These are phyloP conservation scores for Blastomyces emzantsi DNA, from an alignment of 2,329 filamentous ascomycete species.

Conservation along the genomic window DNA sequence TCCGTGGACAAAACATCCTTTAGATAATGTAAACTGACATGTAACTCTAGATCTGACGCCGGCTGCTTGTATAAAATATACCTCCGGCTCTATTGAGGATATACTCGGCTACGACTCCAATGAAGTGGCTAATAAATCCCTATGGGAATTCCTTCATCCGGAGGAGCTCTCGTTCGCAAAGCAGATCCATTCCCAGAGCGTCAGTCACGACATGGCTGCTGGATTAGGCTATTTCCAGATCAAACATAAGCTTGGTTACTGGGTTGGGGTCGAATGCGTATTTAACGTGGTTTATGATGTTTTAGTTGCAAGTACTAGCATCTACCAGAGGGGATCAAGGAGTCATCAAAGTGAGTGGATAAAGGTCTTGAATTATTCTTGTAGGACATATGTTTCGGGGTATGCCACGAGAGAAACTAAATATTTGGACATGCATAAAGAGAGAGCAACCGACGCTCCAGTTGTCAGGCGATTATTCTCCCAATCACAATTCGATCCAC, in stretches of 20 bases:
- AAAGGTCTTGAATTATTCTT: neutral
- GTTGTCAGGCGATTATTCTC: constrained; percentile 71
- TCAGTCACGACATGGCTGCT: constrained; percentile 73
- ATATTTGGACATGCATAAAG: constrained; percentile 37
- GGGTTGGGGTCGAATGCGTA: constrained; percentile 76
- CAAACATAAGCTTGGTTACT: constrained; percentile 57
- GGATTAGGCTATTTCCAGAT: constrained; percentile 73
- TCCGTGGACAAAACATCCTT: neutral
- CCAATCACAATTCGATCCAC: constrained; percentile 69
- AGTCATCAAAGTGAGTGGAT: constrained; percentile 63
- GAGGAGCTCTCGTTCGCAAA: constrained; percentile 69
- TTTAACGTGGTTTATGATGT: constrained; percentile 86
- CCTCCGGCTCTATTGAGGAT: constrained; percentile 72
- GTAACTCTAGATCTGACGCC: constrained; percentile 54
- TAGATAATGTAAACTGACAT: constrained; percentile 13
- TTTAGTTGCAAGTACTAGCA: constrained; percentile 71
- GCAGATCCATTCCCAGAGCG: constrained; percentile 60
- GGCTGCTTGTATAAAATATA: constrained; percentile 72
- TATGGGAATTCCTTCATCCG: constrained; percentile 79
- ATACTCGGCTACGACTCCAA: constrained; percentile 71
- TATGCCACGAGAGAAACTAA: neutral
- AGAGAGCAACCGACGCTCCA: constrained; percentile 66
- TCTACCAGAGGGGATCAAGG: constrained; percentile 60
- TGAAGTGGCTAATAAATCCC: constrained; percentile 66
- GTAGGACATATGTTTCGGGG: neutral